These are phyloP conservation scores for Gloeopeniophorella convolvens DNA, from an alignment of 768 basidiomycete genomes.

Conservation along the genomic window DNA sequence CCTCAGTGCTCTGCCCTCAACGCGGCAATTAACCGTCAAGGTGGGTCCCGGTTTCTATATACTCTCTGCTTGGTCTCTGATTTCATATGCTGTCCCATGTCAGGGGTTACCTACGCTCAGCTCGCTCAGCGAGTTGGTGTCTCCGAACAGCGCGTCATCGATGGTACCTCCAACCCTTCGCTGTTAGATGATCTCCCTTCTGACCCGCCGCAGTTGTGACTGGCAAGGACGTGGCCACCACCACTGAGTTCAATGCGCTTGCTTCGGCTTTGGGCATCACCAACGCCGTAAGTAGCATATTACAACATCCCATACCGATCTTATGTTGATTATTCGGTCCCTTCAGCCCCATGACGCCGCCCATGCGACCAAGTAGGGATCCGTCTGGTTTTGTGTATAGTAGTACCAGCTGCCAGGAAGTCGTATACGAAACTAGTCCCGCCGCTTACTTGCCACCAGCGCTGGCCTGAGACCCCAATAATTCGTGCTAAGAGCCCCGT, in stretches of 20 bases:
- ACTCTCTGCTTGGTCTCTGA: neutral
- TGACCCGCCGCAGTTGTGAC: conserved; percentile 38
- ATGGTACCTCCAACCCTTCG: conserved; percentile 34
- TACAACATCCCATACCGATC: neutral
- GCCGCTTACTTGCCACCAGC: no score
- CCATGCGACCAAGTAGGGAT: conserved; percentile 23
- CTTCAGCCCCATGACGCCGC: conserved; percentile 27
- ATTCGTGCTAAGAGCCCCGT: no score
- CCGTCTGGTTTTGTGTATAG: neutral
- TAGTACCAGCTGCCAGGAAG: no score
- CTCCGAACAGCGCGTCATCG: conserved; percentile 42
- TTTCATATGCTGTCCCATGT: neutral
- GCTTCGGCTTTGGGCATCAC: conserved; percentile 38
- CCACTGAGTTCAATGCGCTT: conserved; percentile 43
- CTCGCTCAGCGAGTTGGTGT: conserved; percentile 43
- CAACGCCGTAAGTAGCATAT: conserved; percentile 30
- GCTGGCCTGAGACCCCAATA: no score
- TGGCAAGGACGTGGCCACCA: conserved; percentile 36
- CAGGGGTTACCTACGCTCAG: conserved; percentile 43
- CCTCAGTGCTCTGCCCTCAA: conserved; percentile 55
- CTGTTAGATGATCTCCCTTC: neutral
- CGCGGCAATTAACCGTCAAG: conserved; percentile 41
- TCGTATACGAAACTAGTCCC: no score
- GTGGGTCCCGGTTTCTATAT: conserved; percentile 30
- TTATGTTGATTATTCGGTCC: neutral